Conservation (phyloP, 176 grass and related monocot genomes). For the Zoysia pacifica region DNA sequence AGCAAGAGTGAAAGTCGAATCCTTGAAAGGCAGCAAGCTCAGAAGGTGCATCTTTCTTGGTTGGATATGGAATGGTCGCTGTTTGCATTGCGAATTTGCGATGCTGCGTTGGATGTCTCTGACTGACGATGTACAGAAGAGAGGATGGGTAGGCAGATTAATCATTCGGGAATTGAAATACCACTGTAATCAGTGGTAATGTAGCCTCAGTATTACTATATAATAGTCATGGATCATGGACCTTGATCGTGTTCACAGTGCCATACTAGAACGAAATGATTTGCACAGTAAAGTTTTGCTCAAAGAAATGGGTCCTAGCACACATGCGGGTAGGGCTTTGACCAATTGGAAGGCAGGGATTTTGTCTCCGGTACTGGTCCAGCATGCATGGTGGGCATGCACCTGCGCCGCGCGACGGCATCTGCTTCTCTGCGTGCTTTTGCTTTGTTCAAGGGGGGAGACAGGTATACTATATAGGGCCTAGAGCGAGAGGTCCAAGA, state of each 20-base stretch:
- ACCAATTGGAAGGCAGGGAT: slow-evolving; percentile 36
- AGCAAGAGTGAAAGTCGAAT: not conserved
- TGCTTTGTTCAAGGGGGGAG: slow-evolving; percentile 7
- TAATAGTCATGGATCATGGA: not conserved
- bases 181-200: not conserved
- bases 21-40: slow-evolving; percentile 1
- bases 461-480: slow-evolving; percentile 38
- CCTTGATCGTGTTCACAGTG: slow-evolving; percentile 19
- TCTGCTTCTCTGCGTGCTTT: slow-evolving; percentile 26
- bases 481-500: slow-evolving; percentile 45
- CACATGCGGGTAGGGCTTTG: slow-evolving; percentile 44
- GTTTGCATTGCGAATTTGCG: not conserved
- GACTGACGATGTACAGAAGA: slow-evolving; percentile 6
- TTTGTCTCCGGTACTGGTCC: not conserved
- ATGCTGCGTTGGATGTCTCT: not conserved
- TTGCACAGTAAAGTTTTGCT: slow-evolving; percentile 6
- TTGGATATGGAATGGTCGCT: slow-evolving; percentile 10
- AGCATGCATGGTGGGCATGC: slow-evolving; percentile 31
- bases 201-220: not conserved
- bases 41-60: not conserved
- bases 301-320: slow-evolving; percentile 17
- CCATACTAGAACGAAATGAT: slow-evolving; percentile 31
- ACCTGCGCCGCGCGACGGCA: slow-evolving; percentile 22
- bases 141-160: not conserved
- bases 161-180: not conserved